These are phyloP conservation scores for Clarkia xantiana DNA, from an alignment of 345 rosid genomes.

Conservation along the genomic window DNA sequence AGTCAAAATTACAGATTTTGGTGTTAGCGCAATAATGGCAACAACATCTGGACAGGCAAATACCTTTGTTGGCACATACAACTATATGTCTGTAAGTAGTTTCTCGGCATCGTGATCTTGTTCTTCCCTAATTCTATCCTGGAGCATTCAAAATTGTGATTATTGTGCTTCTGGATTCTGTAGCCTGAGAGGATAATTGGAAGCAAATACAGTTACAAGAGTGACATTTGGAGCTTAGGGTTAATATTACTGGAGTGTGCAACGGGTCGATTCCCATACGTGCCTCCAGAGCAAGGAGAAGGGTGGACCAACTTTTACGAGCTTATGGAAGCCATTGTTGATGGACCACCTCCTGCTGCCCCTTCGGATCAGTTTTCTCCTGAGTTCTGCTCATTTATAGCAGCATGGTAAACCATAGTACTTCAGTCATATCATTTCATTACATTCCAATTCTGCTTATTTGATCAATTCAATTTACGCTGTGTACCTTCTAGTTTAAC, in stretches of 20 bases:
- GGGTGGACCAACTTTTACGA: constrained; percentile 69
- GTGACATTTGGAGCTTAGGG: constrained; percentile 99
- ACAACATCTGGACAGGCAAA: constrained; percentile 70
- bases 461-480: too few species aligned
- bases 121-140: background rate
- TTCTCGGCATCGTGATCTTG: background rate
- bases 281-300: constrained; percentile 48
- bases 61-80: constrained; percentile 68
- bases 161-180: constrained; percentile 2
- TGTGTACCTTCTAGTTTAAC: too few species aligned
- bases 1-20: constrained; percentile 92
- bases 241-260: constrained; percentile 80
- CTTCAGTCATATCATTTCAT: background rate
- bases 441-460: too few species aligned
- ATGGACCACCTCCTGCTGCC: constrained; percentile 58
- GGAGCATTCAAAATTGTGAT: background rate
- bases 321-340: constrained; percentile 85
- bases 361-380: constrained; percentile 56
- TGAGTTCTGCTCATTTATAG: constrained; percentile 73
- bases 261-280: constrained; percentile 67
- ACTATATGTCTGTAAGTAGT: constrained; percentile 85
- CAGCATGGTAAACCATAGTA: constrained; percentile 48
- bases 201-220: constrained; percentile 38
- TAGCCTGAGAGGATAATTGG: constrained; percentile 93
- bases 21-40: constrained; percentile 77